Conservation (phyloP, 495 filamentous ascomycete species). For the Trichocladium uniseriatum region DNA sequence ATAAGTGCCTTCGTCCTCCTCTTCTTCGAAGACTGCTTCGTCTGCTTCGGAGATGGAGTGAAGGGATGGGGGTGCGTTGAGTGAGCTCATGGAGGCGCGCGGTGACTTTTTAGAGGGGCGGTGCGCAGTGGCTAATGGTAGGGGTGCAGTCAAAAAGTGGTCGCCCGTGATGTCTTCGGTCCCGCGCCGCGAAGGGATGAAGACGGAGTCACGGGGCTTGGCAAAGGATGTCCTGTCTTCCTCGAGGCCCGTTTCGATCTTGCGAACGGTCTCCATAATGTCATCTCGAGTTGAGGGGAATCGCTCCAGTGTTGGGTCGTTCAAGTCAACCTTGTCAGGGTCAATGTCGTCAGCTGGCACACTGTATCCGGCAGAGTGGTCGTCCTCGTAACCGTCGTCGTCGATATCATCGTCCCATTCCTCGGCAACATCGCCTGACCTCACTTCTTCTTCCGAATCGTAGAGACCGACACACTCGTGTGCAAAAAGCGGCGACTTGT, state of each 20-base stretch:
- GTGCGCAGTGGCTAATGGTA: slow-evolving; percentile 5
- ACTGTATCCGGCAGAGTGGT: background rate
- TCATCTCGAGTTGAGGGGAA: slow-evolving; percentile 42
- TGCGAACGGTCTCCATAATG: slow-evolving; percentile 39
- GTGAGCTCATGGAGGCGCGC: slow-evolving; percentile 16
- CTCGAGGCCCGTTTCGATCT: slow-evolving; percentile 36
- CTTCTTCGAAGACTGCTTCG: slow-evolving; percentile 6
- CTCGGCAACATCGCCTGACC: slow-evolving; percentile 7
- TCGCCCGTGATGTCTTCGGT: slow-evolving; percentile 22
- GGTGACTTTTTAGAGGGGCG: slow-evolving; percentile 10
- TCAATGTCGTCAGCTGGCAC: slow-evolving; percentile 9
- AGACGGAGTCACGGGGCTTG: slow-evolving; percentile 27
- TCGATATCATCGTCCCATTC: slow-evolving; percentile 4
- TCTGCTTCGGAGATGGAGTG: slow-evolving; percentile 25
- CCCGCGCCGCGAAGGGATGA: slow-evolving; percentile 16
- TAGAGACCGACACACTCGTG: slow-evolving; percentile 35
- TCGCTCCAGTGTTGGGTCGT: slow-evolving; percentile 42
- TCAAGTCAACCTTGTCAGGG: slow-evolving; percentile 28
- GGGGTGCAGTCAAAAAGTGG: background rate
- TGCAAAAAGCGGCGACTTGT: slow-evolving; percentile 36
- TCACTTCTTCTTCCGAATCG: slow-evolving; percentile 10
- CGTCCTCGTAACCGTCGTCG: background rate
- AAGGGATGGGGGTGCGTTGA: slow-evolving; percentile 13
- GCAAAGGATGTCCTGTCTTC: slow-evolving; percentile 35
- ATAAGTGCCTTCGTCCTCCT: slow-evolving; percentile 4